Conservation (phyloP, 83 land plant species). For the Picea abies region DNA sequence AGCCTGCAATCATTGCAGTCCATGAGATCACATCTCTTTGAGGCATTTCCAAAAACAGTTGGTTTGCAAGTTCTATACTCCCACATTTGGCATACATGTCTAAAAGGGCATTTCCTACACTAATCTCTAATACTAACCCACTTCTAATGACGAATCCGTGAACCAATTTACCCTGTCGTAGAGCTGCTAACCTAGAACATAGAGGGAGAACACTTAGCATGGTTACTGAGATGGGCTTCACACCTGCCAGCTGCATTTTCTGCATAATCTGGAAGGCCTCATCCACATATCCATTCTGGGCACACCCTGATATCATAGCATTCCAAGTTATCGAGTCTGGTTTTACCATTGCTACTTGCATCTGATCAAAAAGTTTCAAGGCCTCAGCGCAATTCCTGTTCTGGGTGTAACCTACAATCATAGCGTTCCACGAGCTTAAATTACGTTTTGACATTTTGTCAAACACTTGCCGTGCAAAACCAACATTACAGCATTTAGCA, state of each 20-base stretch:
- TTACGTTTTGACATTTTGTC: conserved; percentile 4
- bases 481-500: conserved; percentile 23
- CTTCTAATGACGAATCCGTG: conserved; percentile 47
- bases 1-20: conserved; percentile 58
- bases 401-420: conserved; percentile 29
- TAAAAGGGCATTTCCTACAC: conserved; percentile 50
- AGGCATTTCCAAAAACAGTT: conserved; percentile 23
- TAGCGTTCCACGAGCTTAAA: conserved; percentile 32
- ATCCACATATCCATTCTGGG: conserved; percentile 31
- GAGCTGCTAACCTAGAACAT: conserved; percentile 35
- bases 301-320: conserved; percentile 46
- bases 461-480: background rate
- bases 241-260: conserved; percentile 33
- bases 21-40: conserved; percentile 37
- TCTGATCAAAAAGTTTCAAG: conserved; percentile 28
- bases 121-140: conserved; percentile 25
- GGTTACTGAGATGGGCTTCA: conserved; percentile 35
- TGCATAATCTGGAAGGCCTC: conserved; percentile 26
- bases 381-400: conserved; percentile 20
- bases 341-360: conserved; percentile 25
- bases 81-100: conserved; percentile 68
- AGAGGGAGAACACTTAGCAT: conserved; percentile 35
- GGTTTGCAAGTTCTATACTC: conserved; percentile 24
- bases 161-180: conserved; percentile 50
- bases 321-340: conserved; percentile 43